Conservation (phyloP, 768 basidiomycete genomes). For the Multifurca ochricompacta region DNA sequence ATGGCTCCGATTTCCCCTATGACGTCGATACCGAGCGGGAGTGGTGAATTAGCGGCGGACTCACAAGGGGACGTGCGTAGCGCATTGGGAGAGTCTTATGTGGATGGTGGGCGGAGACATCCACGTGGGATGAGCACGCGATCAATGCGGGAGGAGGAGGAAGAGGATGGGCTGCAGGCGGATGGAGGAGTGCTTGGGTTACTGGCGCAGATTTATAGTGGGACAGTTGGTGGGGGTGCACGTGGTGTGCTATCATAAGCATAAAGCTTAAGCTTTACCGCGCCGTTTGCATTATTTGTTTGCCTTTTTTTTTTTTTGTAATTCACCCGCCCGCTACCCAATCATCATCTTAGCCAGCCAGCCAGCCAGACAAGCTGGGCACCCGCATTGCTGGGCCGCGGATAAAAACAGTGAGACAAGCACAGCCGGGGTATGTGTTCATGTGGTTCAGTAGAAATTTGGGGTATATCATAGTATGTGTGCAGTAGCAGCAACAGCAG, state of each 20-base stretch:
- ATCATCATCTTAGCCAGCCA: no score
- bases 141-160: constrained; percentile 30
- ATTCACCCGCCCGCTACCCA: no score
- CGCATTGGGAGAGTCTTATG: constrained; percentile 65
- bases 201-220: constrained; percentile 79
- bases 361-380: no score
- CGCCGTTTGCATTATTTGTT: no score
- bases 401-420: no score
- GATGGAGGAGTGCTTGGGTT: constrained; percentile 83
- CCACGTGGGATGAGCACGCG: constrained; percentile 24
- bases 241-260: constrained; percentile 10
- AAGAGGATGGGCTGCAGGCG: constrained; percentile 52
- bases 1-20: no score
- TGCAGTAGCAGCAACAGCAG: neutral
- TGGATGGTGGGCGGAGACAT: constrained; percentile 50
- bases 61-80: constrained; percentile 52
- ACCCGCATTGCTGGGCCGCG: no score
- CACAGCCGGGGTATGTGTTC: no score
- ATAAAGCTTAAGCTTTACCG: no score
- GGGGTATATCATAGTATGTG: no score
- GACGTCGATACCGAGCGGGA: constrained; percentile 13
- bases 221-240: constrained; percentile 29
- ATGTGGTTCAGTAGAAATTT: no score
- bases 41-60: constrained; percentile 25
- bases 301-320: no score